Evolutionary conservation across 768 basidiomycete genomes (phyloP).

Genomic region (Mycena venus): DNA sequence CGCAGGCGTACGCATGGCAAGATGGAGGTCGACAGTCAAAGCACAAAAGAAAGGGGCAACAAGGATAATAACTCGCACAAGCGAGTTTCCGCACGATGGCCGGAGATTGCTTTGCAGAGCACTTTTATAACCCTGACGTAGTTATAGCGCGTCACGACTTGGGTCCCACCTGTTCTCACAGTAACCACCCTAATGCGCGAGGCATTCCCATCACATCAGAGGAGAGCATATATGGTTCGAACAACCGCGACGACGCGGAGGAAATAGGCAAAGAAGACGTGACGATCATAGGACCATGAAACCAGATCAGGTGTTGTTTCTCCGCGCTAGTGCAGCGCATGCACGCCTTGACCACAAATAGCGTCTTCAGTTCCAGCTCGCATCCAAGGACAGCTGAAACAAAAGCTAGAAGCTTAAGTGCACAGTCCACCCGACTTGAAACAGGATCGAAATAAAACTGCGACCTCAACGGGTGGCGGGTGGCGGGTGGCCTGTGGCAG

Average conservation of each 20-base stretch:
- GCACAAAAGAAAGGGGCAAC: not conserved
- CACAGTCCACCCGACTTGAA: not conserved
- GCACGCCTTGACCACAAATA: not conserved
- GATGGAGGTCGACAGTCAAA: constrained; percentile 4
- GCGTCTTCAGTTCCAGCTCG: not conserved
- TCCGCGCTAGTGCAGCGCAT: not conserved
- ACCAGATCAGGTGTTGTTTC: constrained; percentile 2
- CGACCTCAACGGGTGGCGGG: no score
- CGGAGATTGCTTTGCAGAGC: not conserved
- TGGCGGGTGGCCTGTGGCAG: no score
- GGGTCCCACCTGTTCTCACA: not conserved
- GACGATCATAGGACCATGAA: constrained; percentile 11
- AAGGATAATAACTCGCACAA: not conserved
- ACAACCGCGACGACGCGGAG: not conserved
- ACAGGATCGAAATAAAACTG: not conserved
- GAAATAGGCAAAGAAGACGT: not conserved
- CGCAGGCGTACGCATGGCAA: constrained; percentile 25
- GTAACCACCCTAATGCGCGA: not conserved
- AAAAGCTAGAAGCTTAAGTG: not conserved
- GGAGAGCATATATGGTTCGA: constrained; percentile 12
- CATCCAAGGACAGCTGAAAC: not conserved
- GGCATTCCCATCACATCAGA: constrained; percentile 20
- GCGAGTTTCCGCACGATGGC: not conserved
- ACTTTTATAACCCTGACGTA: constrained; percentile 11
- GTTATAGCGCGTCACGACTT: constrained; percentile 5